Evolutionary conservation across 768 basidiomycete genomes (phyloP), one percentile per base, ranked within the genome.

Genomic region (Suillus occidentalis): DNA sequence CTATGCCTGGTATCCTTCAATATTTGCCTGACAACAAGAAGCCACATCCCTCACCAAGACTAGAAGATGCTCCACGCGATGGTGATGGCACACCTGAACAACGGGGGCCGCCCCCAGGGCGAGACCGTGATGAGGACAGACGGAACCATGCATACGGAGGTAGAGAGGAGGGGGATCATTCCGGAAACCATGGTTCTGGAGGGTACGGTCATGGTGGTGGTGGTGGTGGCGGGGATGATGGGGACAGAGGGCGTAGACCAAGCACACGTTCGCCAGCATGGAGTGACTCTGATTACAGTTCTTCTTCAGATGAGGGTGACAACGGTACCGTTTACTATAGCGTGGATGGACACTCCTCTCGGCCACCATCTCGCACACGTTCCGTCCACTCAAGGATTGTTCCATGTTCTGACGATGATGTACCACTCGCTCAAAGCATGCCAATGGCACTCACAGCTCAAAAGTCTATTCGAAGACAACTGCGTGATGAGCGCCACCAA

Each of bases 371-470:
- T n/a, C 66, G 70, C 20, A 63, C 66, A 16, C 69, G 62, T 50
- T 70, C 71, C 62, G 73, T 63, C 55, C 66, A 53, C 63, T 67
- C 71, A 58, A 69, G 53, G 63, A 60, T 31, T 70, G 47, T 43
- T 63, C 12, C 67, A 36, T 75, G 67, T 58, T 72, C 84, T 45
- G 88, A 92, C 62, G 94, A 97, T 72, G 90, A 97, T 69, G 80
- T 94, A 1, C 95, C 95, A 1, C 82, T 97, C 18, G 95, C 94
- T 3, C 87, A 85, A 67, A 83, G 88, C 37, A 92, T 94, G 62
- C 95, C 94, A 5, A 89, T 88, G 1, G 95, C 95, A 4, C 77
- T 97, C 64, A 84, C 82, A 4, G 94, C 93, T 12, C 95, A 97
- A 71, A 87, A 86, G 69, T 88, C 89, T 6, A 91, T 97, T 62